Base-by-base conservation (phyloP, 495 filamentous ascomycete genomes). In the Coniosporium apollinis region DNA sequence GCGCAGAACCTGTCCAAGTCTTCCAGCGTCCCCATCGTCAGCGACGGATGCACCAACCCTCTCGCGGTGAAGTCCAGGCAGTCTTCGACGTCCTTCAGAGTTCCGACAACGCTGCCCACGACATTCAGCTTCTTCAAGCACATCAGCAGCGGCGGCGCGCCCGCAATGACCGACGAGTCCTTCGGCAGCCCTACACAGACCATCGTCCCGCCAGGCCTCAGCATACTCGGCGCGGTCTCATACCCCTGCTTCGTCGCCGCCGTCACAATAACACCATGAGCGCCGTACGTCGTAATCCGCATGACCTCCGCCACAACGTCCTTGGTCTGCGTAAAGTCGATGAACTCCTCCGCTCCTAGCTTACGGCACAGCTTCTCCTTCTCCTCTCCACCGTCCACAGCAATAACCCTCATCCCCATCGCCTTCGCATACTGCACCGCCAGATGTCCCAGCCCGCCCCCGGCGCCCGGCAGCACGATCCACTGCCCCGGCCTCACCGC, bases 391-490 rank as follows among this genome's bases (percentile, higher is more conserved):
- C 44, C 48, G 38, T 61, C 58, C 16, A 61, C 34, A 11, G 52
- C 55, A 15, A 60, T 50, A 15, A 54, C 43, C 6, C 56, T 41
- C 41, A 56, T 48, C 21, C 58, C 58, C 57, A 60, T 58, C 2
- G 55, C 53, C 25, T 43, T 48, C 5, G 49, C 58, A 30, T 56
- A 51, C 28, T 43, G 37, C 5, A 52, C 40, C 6, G 24, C 41
- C 15, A 45, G 45, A 34, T 43, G 35, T 10, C 50, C 50, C 3
- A 55, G 33, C 0, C 51, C 51, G 8, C 51, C 51, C 5, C 51
- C 51, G 22, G 46, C 51, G 16, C 51, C 51, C 1, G 48, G 35
- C 13, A 55, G 19, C 1, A 51, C 50, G 18, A 50, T 31, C 51
- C 51, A 55, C 25, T 51, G 47, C 3, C 51, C 51, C 3, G 51